Evolutionary conservation across 192 early-diverging fungal genomes (phyloP).

Genomic region (Coemansia sp.): DNA sequence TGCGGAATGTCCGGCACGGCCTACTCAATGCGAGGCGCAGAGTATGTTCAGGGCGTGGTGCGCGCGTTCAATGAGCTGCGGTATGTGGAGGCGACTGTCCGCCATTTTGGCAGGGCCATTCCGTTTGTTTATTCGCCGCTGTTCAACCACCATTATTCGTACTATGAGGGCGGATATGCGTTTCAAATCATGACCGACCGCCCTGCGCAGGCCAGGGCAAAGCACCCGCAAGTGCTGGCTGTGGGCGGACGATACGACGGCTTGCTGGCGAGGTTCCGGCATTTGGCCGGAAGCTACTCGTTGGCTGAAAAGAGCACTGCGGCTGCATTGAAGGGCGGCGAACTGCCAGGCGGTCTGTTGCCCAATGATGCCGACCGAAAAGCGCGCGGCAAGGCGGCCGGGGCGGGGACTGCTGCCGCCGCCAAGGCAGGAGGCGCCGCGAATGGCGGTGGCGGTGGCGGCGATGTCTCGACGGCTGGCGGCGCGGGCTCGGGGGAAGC

Average conservation of each 20-base stretch:
- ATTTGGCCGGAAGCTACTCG: conserved; percentile 39
- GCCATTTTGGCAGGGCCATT: conserved; percentile 41
- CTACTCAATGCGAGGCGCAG: conserved; percentile 20
- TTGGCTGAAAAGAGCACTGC: not conserved
- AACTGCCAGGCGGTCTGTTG: too few relatives aligned
- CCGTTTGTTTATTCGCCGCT: conserved; percentile 55
- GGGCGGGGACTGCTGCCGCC: not conserved
- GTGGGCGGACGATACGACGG: conserved; percentile 69
- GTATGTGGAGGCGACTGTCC: conserved; percentile 33
- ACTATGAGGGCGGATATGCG: conserved; percentile 56
- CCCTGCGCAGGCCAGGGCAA: conserved; percentile 7
- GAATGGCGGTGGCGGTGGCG: not conserved
- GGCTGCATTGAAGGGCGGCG: not conserved
- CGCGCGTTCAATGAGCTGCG: conserved; percentile 45
- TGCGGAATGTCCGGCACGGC: conserved; percentile 22
- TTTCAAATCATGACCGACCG: conserved; percentile 59
- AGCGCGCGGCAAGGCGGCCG: conserved; percentile 6
- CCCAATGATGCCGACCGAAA: not conserved
- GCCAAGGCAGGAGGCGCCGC: not conserved
- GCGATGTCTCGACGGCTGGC: not conserved
- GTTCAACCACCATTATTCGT: conserved; percentile 56
- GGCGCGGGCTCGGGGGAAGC: too few relatives aligned
- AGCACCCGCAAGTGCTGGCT: conserved; percentile 58
- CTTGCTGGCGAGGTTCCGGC: conserved; percentile 52
- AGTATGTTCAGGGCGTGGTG: conserved; percentile 16